A percentile compares a stretch with the other conserved stretches of the same genome.
phyloP scores from a whole-genome alignment of 23 red algal species.

The Gracilaria domingensis region DNA sequence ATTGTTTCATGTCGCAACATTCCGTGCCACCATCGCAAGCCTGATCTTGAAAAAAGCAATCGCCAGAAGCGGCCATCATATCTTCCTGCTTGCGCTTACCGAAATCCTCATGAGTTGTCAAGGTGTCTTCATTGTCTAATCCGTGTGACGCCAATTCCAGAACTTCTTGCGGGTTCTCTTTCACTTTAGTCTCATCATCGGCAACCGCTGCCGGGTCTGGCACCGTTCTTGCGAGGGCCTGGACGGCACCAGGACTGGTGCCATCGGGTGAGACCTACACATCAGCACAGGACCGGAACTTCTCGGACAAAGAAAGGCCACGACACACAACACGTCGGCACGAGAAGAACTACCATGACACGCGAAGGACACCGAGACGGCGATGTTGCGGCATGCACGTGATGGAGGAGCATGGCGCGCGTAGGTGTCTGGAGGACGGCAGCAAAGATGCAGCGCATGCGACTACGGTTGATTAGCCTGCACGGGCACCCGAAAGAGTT shows the following conservation, averaged over 20 bases:
- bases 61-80: constrained; percentile 2
- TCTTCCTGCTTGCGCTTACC: constrained; percentile 37
- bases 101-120: constrained; percentile 22
- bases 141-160: constrained; percentile 20
- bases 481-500: too few species aligned
- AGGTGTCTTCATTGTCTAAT: constrained; percentile 36
- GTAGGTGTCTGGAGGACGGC: too few species aligned
- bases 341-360: constrained; percentile 31
- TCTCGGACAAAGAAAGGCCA: constrained; percentile 32
- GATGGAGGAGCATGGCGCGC: too few species aligned
- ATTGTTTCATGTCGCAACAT: constrained; percentile 41
- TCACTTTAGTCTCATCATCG: constrained; percentile 29
- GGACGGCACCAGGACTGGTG: constrained; percentile 16
- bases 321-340: constrained; percentile 30
- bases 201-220: constrained; percentile 13
- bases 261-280: constrained; percentile 55
- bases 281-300: constrained; percentile 73
- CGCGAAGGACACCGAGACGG: too few species aligned
- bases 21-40: constrained; percentile 13
- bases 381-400: too few species aligned
- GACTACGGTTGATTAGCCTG: too few species aligned
- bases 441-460: too few species aligned
- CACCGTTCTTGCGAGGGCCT: constrained; percentile 2
- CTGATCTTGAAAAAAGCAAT: constrained; percentile 29
- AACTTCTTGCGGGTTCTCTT: constrained; percentile 46